Percentiles rank a stretch among this genome's conserved stretches.
These are phyloP conservation scores for Talaromyces adpressus DNA, from an alignment of 495 filamentous ascomycete genomes.

Conservation along the genomic window DNA sequence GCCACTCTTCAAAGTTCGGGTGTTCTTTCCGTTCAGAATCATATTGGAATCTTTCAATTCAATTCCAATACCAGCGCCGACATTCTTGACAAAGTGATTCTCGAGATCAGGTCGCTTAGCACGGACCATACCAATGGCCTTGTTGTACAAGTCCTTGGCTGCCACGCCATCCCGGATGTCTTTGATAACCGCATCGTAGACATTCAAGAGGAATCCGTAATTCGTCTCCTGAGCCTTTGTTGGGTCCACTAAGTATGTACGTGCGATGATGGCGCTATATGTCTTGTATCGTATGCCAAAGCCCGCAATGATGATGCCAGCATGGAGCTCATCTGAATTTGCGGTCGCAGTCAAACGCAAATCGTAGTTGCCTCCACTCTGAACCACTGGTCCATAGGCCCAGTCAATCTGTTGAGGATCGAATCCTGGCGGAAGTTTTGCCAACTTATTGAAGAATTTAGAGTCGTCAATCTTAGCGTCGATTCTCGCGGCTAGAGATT, in stretches of 20 bases:
- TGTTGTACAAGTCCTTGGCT: slow-evolving; percentile 86
- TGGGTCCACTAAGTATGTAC: slow-evolving; percentile 94
- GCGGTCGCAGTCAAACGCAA: slow-evolving; percentile 67
- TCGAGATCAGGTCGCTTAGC: slow-evolving; percentile 91
- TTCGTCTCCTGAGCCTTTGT: slow-evolving; percentile 90
- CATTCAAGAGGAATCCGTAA: slow-evolving; percentile 82
- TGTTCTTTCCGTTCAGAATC: slow-evolving; percentile 77
- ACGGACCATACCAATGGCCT: slow-evolving; percentile 69
- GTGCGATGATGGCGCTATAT: slow-evolving; percentile 81
- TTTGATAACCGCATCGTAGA: slow-evolving; percentile 82
- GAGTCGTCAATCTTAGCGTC: slow-evolving; percentile 83
- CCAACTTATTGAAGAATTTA: slow-evolving; percentile 83
- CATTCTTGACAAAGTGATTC: slow-evolving; percentile 83
- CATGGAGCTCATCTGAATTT: slow-evolving; percentile 78
- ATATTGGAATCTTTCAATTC: slow-evolving; percentile 80
- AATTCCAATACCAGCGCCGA: slow-evolving; percentile 87
- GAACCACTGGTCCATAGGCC: slow-evolving; percentile 83
- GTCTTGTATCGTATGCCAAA: slow-evolving; percentile 92
- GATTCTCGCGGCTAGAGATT: slow-evolving; percentile 72
- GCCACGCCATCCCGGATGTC: slow-evolving; percentile 81
- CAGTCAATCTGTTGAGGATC: slow-evolving; percentile 91
- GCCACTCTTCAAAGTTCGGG: slow-evolving; percentile 76
- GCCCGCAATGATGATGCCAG: slow-evolving; percentile 84
- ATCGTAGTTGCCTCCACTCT: slow-evolving; percentile 94
- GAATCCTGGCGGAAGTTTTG: slow-evolving; percentile 78